Percentiles rank a stretch among this genome's conserved stretches.
Conservation (phyloP, 805 yeast species). For the Zygoascus biomembranicola region DNA sequence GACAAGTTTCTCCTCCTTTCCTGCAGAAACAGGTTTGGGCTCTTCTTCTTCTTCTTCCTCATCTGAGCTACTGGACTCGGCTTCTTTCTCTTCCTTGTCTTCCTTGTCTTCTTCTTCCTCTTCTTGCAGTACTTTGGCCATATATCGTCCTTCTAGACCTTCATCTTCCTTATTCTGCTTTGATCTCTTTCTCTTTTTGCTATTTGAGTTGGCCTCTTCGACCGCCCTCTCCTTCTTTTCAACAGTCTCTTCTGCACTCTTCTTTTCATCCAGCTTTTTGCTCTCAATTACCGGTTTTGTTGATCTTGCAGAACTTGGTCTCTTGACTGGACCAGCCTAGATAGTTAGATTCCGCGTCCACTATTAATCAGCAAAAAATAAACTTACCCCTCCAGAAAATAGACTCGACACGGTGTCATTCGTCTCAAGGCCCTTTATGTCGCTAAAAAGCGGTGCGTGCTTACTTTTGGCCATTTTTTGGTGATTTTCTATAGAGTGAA, state of each 20-base stretch:
- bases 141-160: slow-evolving; percentile 49
- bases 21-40: slow-evolving; percentile 22
- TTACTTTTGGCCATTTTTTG: background rate
- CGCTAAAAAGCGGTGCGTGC: background rate
- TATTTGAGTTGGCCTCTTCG: background rate
- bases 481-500: too few relatives aligned
- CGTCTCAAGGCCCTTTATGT: background rate
- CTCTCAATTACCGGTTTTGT: background rate
- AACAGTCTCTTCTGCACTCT: slow-evolving; percentile 21
- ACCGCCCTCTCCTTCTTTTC: slow-evolving; percentile 13
- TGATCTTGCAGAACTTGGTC: background rate
- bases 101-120: slow-evolving; percentile 21
- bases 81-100: slow-evolving; percentile 11
- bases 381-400: background rate
- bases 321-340: background rate
- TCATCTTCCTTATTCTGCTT: slow-evolving; percentile 33
- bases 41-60: slow-evolving; percentile 21
- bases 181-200: slow-evolving; percentile 24
- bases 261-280: background rate
- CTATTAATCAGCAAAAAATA: background rate
- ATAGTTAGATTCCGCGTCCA: background rate
- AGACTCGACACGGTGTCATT: background rate
- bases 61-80: background rate
- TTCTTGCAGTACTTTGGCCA: slow-evolving; percentile 39
- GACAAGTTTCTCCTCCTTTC: slow-evolving; percentile 21